Base-by-base conservation (phyloP, 1,139 yeast species). In the Candida mesenterica region DNA sequence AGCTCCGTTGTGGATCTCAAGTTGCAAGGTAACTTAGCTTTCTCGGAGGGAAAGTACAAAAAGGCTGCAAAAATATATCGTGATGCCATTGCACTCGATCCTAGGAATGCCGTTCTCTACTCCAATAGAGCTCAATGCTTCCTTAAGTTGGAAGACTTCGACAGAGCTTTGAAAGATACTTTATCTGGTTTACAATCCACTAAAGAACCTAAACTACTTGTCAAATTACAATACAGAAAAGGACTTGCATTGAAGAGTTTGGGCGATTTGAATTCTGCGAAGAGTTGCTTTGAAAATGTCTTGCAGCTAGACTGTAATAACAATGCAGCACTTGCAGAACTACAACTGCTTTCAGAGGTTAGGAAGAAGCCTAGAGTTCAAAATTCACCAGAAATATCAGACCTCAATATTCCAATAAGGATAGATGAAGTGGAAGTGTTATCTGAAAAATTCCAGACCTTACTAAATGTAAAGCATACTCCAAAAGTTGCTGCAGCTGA, bases 51-150 rank as follows among this genome's bases (percentile, higher is more conserved):
- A 15, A 65, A 81, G 32, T 83, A 62, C 50, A 57, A 54, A 3
- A 65, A 66, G 30, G 96, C 97, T 1, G 75, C 79, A 6, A 60
- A 67, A 25, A 60, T 72, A 3, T 90, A 90, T 56, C 62, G 82
- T 3, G 75, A 76, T 43, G 95, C 96, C 4, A 69, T 86, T 27
- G 65, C 62, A 7, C 40, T 75, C 30, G 82, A 79, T 41, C 72
- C 79, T 0, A 38, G 51, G 4, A 79, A 82, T 48, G 72, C 95
- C 0, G 72, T 83, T 4, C 65, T 87, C 4, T 83, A 75, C 55
- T 80, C 96, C 10, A 90, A 90, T 57, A 65, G 90, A 36, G 94
- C 97, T 3, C 82, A 86, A 55, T 76, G 89, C 19, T 72, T 78
- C 46, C 57, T 85, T 36, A 78, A 82, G 46, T 60, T 82, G 4